Base-by-base conservation (phyloP, 495 filamentous ascomycete genomes). In the Zalerion maritima region DNA sequence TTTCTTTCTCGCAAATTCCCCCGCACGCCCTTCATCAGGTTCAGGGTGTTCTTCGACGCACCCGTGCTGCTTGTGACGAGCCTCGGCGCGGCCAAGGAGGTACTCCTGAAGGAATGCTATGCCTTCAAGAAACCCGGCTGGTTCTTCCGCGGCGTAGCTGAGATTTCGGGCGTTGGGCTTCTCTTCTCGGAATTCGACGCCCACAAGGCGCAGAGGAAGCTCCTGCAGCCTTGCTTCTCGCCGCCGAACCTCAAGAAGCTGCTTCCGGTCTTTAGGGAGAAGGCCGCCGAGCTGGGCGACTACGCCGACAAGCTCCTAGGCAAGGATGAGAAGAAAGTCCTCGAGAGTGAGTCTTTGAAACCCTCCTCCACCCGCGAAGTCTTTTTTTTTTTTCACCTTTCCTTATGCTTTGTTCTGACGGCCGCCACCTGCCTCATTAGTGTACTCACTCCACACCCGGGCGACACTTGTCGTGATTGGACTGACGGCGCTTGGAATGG, bases 391-490 rank as follows among this genome's bases (percentile, higher is more conserved):
- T n/a, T n/a, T n/a, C 8, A n/a, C 8, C 3, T 2, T 26, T 5
- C 2, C 20, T 29, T 16, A 5, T 28, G n/a, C 24, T 3, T 3
- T 19, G 13, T 9, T 27, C 16, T 29, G 3, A 29, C 1, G 10
- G 8, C 12, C 18, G 8, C 7, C 3, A 14, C 1, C 8, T 14
- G 10, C 15, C 19, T 11, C 29, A 5, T n/a, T 10, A 45, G 42
- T 41, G 1, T 29, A 31, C 10, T 32, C 29, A 14, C 21, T 35
- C 3, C 44, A 33, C 21, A 27, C 34, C 12, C 45, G 35, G 34
- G 34, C 35, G 13, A 76, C 76, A 0, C 69, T 84, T 6, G 78
- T 82, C 33, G 74, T 80, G 21, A 80, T 84, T 31, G 75, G 79
- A 4, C 45, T 67, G 5, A 68, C 75, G 0, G 71, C 74, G 3